Conservation (phyloP, 805 yeast genomes). For the Hermanozyma aechmeae region DNA sequence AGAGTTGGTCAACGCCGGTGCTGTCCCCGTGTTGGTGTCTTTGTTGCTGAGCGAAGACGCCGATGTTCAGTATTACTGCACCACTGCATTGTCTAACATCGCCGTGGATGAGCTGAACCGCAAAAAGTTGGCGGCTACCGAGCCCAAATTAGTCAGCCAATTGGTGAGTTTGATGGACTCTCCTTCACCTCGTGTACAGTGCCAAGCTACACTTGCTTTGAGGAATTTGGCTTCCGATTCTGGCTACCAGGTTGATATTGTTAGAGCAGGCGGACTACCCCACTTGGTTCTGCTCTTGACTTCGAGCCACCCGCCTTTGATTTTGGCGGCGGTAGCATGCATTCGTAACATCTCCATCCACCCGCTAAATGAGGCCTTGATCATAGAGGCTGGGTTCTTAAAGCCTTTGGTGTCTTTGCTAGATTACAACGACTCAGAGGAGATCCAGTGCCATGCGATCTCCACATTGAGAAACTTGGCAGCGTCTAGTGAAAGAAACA, state of each 20-base stretch:
- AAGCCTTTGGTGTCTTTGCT: slow-evolving; percentile 81
- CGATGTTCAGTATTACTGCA: slow-evolving; percentile 96
- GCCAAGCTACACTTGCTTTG: slow-evolving; percentile 95
- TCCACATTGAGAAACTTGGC: slow-evolving; percentile 94
- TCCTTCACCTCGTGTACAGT: slow-evolving; percentile 88
- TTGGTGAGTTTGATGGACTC: slow-evolving; percentile 89
- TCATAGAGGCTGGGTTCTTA: slow-evolving; percentile 93
- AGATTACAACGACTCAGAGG: slow-evolving; percentile 82
- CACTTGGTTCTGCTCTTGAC: slow-evolving; percentile 85
- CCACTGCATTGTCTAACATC: slow-evolving; percentile 92
- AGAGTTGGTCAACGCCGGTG: slow-evolving; percentile 95
- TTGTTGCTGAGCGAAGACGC: slow-evolving; percentile 80
- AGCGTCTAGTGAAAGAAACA: slow-evolving; percentile 87
- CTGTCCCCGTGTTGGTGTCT: slow-evolving; percentile 91
- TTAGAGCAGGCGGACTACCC: slow-evolving; percentile 90
- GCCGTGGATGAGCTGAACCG: slow-evolving; percentile 95
- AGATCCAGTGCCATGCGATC: slow-evolving; percentile 96
- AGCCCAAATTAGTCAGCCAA: slow-evolving; percentile 83
- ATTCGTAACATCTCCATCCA: slow-evolving; percentile 95
- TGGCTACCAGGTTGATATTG: slow-evolving; percentile 91
- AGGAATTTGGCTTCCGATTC: slow-evolving; percentile 95
- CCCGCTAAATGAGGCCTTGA: slow-evolving; percentile 90
- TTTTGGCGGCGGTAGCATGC: slow-evolving; percentile 96
- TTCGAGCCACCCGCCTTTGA: slow-evolving; percentile 83
- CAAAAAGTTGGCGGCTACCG: slow-evolving; percentile 79